Evolutionary conservation across 2,329 filamentous ascomycete species (phyloP).

Genomic region (Aspergillus sp.): DNA sequence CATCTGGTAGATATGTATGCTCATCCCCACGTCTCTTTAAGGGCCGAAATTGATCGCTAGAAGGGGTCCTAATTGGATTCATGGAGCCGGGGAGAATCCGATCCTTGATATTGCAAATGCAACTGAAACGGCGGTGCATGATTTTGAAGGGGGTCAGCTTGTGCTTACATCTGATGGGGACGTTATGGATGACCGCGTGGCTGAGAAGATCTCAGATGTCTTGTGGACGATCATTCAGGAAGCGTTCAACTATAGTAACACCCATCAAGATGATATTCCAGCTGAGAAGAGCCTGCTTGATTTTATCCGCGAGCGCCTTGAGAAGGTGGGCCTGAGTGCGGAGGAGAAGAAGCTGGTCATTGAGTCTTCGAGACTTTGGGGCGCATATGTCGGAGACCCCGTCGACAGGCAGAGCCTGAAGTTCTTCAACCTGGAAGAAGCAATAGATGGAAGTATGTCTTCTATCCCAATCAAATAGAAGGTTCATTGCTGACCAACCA

Average conservation of each 20-base stretch:
- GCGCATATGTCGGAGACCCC: slow-evolving; percentile 62
- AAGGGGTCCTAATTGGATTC: slow-evolving; percentile 66
- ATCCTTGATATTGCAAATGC: slow-evolving; percentile 57
- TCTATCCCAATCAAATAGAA: neutral
- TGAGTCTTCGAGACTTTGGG: slow-evolving; percentile 61
- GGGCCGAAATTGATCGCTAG: slow-evolving; percentile 14
- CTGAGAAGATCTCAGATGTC: slow-evolving; percentile 39
- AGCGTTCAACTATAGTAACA: slow-evolving; percentile 61
- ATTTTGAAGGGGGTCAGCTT: slow-evolving; percentile 52
- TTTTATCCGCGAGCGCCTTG: slow-evolving; percentile 54
- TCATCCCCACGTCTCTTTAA: neutral
- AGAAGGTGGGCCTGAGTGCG: slow-evolving; percentile 37
- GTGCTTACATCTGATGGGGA: slow-evolving; percentile 51
- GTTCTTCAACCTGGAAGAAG: slow-evolving; percentile 67
- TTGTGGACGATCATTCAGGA: slow-evolving; percentile 60
- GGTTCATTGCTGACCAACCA: slow-evolving; percentile 15
- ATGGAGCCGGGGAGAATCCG: slow-evolving; percentile 60
- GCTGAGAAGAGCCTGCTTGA: slow-evolving; percentile 55
- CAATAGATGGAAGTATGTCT: slow-evolving; percentile 57
- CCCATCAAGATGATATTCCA: slow-evolving; percentile 52
- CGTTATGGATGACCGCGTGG: slow-evolving; percentile 34
- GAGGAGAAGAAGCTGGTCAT: slow-evolving; percentile 51
- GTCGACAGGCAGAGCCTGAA: slow-evolving; percentile 61
- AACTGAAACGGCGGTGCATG: slow-evolving; percentile 52
- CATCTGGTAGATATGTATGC: slow-evolving; percentile 59